Base-by-base conservation (phyloP, 1,284 basidiomycete species). In the Cystobasidium pallidum region DNA sequence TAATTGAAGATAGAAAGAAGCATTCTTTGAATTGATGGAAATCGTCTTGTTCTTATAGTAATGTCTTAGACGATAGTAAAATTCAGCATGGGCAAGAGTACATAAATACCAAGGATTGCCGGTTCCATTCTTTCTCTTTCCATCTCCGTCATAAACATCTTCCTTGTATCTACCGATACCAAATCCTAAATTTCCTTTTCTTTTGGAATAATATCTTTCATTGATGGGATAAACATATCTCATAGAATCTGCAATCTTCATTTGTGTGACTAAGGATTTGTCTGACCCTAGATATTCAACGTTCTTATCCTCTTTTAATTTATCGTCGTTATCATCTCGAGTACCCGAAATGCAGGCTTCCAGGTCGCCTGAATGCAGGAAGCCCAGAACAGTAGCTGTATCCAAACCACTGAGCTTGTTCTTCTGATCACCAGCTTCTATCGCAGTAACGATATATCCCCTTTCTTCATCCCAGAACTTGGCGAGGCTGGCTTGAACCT, bases 41-140 rank as follows among this genome's bases (percentile, higher is more conserved):
- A 81, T 78, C 10, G 36, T n/a, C 17, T 77, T 39, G n/a, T 49
- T 21, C 2, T 34, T 30, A 66, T 79, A 78, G 17, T 74, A 55
- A 63, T 79, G 78, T 3, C 77, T 28, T 15, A 74, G 55, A 17
- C 72, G 76, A 75, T 81, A 82, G 17, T 84, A 74, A 57, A 80
- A 77, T 51, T 84, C 80, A 6, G 83, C 79, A 10, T 82, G 78
- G 0, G 82, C 79, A 52, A 80, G 77, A 7, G 82, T 83, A 73
- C 81, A 84, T 1, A 83, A 82, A 75, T 83, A 82, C 72, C 80
- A 80, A 47, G 82, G 79, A 73, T 79, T 80, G 80, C 81, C 82
- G 1, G 81, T 81, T 67, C 81, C 81, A 15, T 78, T 80, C 24
- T 70, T 72, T 15, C 78, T 77, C 17, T 72, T 77, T 10, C 80